Base-by-base conservation (phyloP, 805 yeast species). In the Clavispora santaluciae region DNA sequence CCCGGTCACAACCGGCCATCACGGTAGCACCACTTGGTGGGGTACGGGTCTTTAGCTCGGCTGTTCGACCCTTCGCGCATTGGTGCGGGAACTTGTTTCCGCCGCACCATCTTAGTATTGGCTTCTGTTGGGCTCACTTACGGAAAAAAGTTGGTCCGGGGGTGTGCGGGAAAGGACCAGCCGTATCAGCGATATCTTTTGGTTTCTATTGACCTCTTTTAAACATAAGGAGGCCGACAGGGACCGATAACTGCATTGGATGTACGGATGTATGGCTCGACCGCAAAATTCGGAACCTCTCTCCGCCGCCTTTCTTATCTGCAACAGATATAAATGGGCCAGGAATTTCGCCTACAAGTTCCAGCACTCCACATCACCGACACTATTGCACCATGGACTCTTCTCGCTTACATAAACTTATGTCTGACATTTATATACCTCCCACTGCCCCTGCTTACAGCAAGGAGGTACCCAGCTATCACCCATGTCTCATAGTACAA, bases 401-500 rank as follows among this genome's bases (percentile, higher is more conserved):
- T 8, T 41, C 59, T 12, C 55, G 70, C 40, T 55, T 76, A 40
- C 47, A 62, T 28, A 60, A 59, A 36, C 58, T 64, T 38, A 45
- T 70, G 36, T 67, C 66, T 36, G 69, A 66, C 55, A 62, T 70
- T 22, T 77, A 76, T 53, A 72, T 77, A 42, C 82, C 83, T 4
- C 63, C 69, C 6, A 31, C 46, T 11, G 18, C 38, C 23, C 20
- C 18, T 18, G 55, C 56, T 18, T 37, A 41, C 35, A 41, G 35
- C 13, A 22, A 34, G 15, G 44, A 55, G 10, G 67, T 76, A 8
- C 81, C 82, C 15, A 55, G 59, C 26, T 75, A 75, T 55, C 82
- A 75, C 43, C 83, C 83, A 3, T 73, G 81, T 39, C 60, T 78
- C 40, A 75, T 78, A 39, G 76, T 78, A 59, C 79, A 75, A 55